Percentiles rank a stretch among this genome's conserved stretches.
These are phyloP conservation scores for Russula griseocarnosa DNA, from an alignment of 768 basidiomycete genomes.

Conservation along the genomic window DNA sequence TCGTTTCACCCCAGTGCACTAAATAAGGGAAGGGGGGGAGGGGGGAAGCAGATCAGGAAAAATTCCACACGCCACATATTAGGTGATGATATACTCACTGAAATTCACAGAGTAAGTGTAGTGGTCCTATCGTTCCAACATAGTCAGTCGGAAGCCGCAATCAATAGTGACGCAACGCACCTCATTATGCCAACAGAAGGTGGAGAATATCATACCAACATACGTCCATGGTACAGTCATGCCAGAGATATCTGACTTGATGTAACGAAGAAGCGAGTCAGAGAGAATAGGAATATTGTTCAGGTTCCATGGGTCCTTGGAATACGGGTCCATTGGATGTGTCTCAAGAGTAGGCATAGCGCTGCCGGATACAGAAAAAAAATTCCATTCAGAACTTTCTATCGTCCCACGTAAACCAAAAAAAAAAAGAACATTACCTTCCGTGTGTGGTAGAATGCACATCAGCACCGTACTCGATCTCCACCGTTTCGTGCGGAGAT, in stretches of 20 bases:
- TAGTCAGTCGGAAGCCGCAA: constrained; percentile 14
- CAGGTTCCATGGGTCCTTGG: constrained; percentile 94
- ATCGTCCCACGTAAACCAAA: neutral
- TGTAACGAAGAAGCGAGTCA: constrained; percentile 91
- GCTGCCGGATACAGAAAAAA: constrained; percentile 40
- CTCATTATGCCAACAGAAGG: constrained; percentile 99
- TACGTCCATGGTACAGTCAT: constrained; percentile 99
- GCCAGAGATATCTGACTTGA: constrained; percentile 98
- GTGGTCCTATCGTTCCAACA: constrained; percentile 64
- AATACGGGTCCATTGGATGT: constrained; percentile 80
- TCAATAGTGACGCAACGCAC: constrained; percentile 36
- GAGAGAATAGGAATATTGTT: constrained; percentile 94
- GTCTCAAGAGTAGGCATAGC: constrained; percentile 96
- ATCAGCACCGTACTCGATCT: constrained; percentile 99
- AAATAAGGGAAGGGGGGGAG: neutral
- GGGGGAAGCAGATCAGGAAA: constrained; percentile 14
- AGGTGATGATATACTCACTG: constrained; percentile 48
- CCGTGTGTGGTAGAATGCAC: constrained; percentile 97
- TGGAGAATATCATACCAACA: constrained; percentile 98
- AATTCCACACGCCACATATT: neutral
- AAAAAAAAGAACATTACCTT: constrained; percentile 55
- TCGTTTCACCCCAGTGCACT: constrained; percentile 99
- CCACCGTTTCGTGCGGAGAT: constrained; percentile 84
- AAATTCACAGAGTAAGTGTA: constrained; percentile 96
- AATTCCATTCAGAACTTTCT: constrained; percentile 9